Evolutionary conservation across 805 yeast species (phyloP), one percentile per base, ranked within the genome.

Genomic region (Saturnispora dispora): DNA sequence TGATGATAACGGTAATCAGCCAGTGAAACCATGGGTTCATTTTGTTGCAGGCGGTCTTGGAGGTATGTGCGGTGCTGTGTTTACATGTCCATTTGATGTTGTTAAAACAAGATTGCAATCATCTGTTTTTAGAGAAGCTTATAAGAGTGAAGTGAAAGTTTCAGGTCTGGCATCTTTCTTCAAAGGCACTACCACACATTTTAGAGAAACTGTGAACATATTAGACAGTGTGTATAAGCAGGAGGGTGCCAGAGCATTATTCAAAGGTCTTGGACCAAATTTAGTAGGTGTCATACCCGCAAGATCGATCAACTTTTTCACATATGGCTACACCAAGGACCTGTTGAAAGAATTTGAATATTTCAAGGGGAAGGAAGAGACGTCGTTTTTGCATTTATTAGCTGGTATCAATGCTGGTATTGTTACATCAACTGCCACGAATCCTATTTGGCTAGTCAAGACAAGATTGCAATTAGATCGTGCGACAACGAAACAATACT

Each of bases 261-360:
- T 93, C 69, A 86, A 87, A 69, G 99, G 99, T 11, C 71, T 93
- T 47, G 99, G 99, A 0, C 99, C 99, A 9, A 93, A 91, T 61
- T 73, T 93, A 58, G 95, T 91, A 17, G 99, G 99, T 50, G 98
- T 93, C 15, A 91, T 93, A 41, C 99, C 99, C 0, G 98, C 99
- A 1, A 77, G 99, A 65, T 85, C 96, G 28, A 95, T 93, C 57
- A 93, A 93, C 67, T 93, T 93, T 66, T 90, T 90, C 73, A 88
- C 97, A 0, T 93, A 93, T 65, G 96, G 97, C n/a, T 74, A 87
- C n/a, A 81, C 95, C 5, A 93, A 93, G 62, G 91, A 86, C 23
- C 47, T 85, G 15, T 66, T 89, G n/a, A 75, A 88, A 7, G 70
- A 70, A 18, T 47, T 59, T 2, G 72, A 76, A 43, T 79, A 88